Evolutionary conservation across 176 grass and related monocot genomes (phyloP).

Genomic region (Triticum timopheevii): DNA sequence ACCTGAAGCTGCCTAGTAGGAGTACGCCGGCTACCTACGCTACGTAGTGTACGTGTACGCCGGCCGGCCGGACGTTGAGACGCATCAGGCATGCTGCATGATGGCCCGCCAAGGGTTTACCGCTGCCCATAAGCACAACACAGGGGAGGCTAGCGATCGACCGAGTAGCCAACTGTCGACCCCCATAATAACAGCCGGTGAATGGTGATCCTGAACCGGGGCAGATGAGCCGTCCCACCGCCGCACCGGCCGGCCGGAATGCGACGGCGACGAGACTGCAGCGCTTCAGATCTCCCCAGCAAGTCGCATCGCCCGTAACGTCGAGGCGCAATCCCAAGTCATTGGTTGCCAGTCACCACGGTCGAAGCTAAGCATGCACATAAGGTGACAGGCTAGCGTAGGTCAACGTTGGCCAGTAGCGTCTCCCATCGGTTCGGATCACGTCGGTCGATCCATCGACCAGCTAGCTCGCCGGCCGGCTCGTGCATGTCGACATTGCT

Average conservation of each 20-base stretch:
- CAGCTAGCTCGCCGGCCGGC: background rate
- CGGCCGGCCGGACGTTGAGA: background rate
- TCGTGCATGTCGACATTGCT: conserved; percentile 30
- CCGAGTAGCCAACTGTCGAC: background rate
- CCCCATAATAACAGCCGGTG: too few species aligned
- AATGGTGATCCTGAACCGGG: background rate
- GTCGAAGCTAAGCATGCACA: too few species aligned
- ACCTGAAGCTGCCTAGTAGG: background rate
- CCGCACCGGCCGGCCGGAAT: too few species aligned
- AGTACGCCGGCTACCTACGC: background rate
- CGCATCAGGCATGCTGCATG: background rate
- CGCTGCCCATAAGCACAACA: too few species aligned
- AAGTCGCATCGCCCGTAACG: background rate
- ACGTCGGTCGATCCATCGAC: background rate
- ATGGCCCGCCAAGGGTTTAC: background rate
- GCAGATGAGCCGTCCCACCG: background rate
- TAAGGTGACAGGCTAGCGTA: background rate
- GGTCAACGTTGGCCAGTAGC: conserved; percentile 22
- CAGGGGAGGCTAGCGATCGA: background rate
- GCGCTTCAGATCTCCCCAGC: too few species aligned
- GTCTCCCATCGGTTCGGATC: background rate
- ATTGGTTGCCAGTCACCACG: background rate
- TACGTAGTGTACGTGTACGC: too few species aligned
- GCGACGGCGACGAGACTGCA: background rate
- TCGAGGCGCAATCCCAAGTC: background rate